phyloP scores from a whole-genome alignment of 192 early-diverging fungal species.

The Chytriomyces sp. region DNA sequence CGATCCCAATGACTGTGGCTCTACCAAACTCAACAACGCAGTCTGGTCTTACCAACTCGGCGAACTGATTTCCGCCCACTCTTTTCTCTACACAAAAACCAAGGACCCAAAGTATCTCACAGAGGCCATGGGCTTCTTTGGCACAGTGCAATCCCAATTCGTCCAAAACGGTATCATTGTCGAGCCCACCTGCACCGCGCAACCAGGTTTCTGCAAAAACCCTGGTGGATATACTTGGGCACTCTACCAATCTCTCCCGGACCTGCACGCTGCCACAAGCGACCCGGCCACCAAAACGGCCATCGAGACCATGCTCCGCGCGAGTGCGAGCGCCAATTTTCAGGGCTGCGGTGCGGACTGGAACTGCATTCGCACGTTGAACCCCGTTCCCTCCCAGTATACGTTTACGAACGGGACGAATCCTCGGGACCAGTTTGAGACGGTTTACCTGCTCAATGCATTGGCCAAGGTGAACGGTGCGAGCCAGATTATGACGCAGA shows the following conservation, averaged over 20 bases:
- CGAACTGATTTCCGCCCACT: conserved; percentile 14
- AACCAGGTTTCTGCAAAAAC: not conserved
- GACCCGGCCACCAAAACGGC: not conserved
- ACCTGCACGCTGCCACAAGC: not conserved
- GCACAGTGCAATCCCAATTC: not conserved
- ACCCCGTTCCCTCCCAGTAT: conserved; percentile 10
- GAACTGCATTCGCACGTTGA: conserved; percentile 21
- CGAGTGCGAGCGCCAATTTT: conserved; percentile 1
- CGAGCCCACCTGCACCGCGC: not conserved
- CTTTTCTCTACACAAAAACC: conserved; percentile 17
- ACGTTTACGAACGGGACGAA: conserved; percentile 30
- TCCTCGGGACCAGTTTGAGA: conserved; percentile 25
- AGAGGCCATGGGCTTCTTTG: not conserved
- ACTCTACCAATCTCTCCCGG: not conserved
- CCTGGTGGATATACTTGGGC: conserved; percentile 23
- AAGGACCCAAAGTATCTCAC: not conserved
- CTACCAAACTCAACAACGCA: not conserved
- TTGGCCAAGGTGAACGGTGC: not conserved
- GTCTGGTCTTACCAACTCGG: conserved; percentile 27
- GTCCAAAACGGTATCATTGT: not conserved
- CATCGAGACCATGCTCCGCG: not conserved
- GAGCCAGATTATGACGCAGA: not conserved
- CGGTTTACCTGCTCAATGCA: conserved; percentile 13
- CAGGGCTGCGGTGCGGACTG: conserved; percentile 8
- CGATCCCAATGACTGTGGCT: not conserved